Conservation (phyloP, 2,329 filamentous ascomycete genomes). For the Fonsecaea pedrosoi region DNA sequence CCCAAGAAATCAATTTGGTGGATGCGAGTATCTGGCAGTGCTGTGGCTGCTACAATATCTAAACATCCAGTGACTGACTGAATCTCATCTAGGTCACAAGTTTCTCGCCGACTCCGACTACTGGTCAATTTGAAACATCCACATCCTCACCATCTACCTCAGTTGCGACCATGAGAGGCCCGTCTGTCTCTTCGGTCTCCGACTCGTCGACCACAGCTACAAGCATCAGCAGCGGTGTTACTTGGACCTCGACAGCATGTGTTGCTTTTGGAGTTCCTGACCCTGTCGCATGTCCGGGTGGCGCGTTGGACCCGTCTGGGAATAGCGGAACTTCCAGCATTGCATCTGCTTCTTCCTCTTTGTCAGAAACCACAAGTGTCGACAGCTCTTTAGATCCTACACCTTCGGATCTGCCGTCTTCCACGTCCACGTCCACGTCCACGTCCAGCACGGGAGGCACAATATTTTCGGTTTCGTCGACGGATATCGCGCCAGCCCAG, state of each 20-base stretch:
- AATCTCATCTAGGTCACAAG: background rate
- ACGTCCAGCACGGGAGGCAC: background rate
- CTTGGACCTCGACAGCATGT: constrained; percentile 8
- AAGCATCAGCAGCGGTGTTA: background rate
- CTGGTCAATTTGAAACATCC: background rate
- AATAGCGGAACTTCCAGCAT: background rate
- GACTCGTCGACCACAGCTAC: background rate
- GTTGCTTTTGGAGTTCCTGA: constrained; percentile 11
- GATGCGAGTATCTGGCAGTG: background rate
- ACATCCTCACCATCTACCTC: background rate
- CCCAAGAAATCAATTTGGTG: background rate
- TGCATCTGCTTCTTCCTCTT: background rate
- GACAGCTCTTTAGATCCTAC: background rate
- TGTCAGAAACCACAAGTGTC: constrained; percentile 5
- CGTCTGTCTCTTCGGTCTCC: background rate
- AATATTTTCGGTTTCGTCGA: background rate
- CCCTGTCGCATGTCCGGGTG: constrained; percentile 9
- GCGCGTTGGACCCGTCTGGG: background rate
- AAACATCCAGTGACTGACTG: background rate
- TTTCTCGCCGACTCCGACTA: background rate
- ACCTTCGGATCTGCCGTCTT: background rate
- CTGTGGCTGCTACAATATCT: background rate
- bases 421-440: background rate
- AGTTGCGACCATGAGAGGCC: background rate
- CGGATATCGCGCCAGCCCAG: too few species aligned